These are phyloP conservation scores for Mortierella sp. DNA, from an alignment of 371 early-diverging fungal genomes.

Conservation along the genomic window DNA sequence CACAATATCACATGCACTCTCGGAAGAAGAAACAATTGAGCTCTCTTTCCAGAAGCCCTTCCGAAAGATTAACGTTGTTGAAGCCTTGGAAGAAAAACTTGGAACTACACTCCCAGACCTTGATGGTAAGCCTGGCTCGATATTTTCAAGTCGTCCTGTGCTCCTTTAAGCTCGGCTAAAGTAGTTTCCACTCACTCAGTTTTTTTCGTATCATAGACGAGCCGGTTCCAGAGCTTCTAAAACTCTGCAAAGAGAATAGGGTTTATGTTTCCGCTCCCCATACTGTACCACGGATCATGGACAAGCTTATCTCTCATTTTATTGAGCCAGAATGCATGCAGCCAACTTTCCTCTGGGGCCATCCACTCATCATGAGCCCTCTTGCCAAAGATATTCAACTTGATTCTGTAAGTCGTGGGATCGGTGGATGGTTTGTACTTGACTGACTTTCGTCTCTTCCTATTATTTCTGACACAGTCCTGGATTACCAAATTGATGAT, in stretches of 20 bases:
- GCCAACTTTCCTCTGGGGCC: slow-evolving; percentile 95
- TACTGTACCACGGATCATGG: slow-evolving; percentile 87
- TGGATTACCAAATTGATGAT: neutral
- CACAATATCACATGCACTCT: slow-evolving; percentile 71
- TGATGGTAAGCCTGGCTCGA: slow-evolving; percentile 50
- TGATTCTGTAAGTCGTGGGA: slow-evolving; percentile 27
- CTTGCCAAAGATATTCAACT: slow-evolving; percentile 82
- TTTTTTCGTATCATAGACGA: slow-evolving; percentile 17
- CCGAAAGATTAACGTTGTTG: slow-evolving; percentile 81
- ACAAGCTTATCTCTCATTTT: slow-evolving; percentile 88
- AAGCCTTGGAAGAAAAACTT: slow-evolving; percentile 68
- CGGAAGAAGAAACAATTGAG: slow-evolving; percentile 48
- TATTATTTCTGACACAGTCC: neutral
- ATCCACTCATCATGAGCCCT: slow-evolving; percentile 94
- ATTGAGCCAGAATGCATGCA: slow-evolving; percentile 93
- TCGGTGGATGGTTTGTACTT: neutral
- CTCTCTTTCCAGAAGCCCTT: slow-evolving; percentile 87
- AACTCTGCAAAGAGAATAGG: slow-evolving; percentile 61
- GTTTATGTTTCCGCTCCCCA: slow-evolving; percentile 73
- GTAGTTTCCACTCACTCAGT: slow-evolving; percentile 44
- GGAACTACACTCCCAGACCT: slow-evolving; percentile 63
- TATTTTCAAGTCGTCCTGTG: neutral
- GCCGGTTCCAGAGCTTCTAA: slow-evolving; percentile 54
- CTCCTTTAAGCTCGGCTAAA: slow-evolving; percentile 36
- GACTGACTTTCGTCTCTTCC: neutral